Evolutionary conservation across 345 rosid species (phyloP).

Genomic region (Melaleuca alternifolia): DNA sequence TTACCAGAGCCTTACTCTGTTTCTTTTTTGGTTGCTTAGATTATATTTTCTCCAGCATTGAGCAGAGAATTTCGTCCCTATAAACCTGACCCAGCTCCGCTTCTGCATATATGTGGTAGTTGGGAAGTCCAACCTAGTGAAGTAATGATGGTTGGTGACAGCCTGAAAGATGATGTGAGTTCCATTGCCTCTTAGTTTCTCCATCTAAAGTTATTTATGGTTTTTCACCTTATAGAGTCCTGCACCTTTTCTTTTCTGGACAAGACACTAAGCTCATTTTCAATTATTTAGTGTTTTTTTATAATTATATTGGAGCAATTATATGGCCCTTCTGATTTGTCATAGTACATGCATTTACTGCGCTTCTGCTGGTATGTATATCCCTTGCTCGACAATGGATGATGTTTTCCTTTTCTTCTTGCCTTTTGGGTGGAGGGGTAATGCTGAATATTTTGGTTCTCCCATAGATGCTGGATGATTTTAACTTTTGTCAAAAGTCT

Average conservation of each 20-base stretch:
- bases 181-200: not conserved
- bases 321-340: not conserved
- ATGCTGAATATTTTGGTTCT: not conserved
- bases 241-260: not conserved
- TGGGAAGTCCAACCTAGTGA: constrained; percentile 76
- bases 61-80: constrained; percentile 94
- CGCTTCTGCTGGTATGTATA: not conserved
- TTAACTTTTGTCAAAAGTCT: not conserved
- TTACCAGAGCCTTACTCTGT: not conserved
- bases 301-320: not conserved
- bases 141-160: constrained; percentile 96
- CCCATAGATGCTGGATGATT: not conserved
- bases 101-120: constrained; percentile 73
- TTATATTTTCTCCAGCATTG: constrained; percentile 72
- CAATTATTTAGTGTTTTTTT: not conserved
- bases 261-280: not conserved
- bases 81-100: constrained; percentile 90
- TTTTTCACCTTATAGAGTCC: not conserved
- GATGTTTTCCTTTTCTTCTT: not conserved
- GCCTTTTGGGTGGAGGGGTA: not conserved
- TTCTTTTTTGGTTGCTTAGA: constrained; percentile 23
- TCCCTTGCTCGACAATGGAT: not conserved
- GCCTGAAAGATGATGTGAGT: constrained; percentile 94
- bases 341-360: not conserved
- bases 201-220: not conserved